Evolutionary conservation across 2,329 filamentous ascomycete genomes (phyloP).

Genomic region (Fusarium tjaetaba): DNA sequence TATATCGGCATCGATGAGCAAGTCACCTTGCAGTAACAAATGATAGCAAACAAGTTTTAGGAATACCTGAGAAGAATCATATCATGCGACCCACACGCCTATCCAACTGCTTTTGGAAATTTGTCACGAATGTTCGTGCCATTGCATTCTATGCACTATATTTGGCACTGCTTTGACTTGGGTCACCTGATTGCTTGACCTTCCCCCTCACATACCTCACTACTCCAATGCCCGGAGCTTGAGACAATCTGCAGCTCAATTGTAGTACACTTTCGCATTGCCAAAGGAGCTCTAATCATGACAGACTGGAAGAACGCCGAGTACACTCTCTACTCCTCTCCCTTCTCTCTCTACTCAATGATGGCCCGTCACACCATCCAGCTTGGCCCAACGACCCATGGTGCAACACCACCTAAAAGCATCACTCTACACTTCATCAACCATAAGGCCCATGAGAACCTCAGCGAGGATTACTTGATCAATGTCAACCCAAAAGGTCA

Average conservation of each 20-base stretch:
- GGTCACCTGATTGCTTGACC: neutral
- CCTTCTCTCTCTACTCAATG: constrained; percentile 26
- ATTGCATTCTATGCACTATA: too few species aligned
- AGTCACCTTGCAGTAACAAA: neutral
- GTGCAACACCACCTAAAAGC: neutral
- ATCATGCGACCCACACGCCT: neutral
- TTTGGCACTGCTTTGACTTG: neutral
- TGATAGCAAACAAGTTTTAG: neutral
- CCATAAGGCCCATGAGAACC: constrained; percentile 7
- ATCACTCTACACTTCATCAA: constrained; percentile 14
- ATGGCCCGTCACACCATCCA: constrained; percentile 24
- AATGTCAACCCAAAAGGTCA: constrained; percentile 20
- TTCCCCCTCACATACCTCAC: neutral
- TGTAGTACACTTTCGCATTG: too few species aligned
- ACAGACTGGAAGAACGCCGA: constrained; percentile 6
- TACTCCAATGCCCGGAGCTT: neutral
- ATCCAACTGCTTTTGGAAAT: neutral
- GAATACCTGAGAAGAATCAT: neutral
- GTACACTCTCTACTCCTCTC: constrained; percentile 23
- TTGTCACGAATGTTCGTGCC: neutral
- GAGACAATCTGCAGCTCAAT: neutral
- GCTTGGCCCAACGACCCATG: constrained; percentile 1
- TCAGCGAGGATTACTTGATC: constrained; percentile 4
- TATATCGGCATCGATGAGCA: neutral
- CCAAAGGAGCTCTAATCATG: neutral